Percentiles rank a stretch among this genome's conserved stretches.
Conservation (phyloP, 2,329 filamentous ascomycete species). For the Fusarium papillatum region DNA sequence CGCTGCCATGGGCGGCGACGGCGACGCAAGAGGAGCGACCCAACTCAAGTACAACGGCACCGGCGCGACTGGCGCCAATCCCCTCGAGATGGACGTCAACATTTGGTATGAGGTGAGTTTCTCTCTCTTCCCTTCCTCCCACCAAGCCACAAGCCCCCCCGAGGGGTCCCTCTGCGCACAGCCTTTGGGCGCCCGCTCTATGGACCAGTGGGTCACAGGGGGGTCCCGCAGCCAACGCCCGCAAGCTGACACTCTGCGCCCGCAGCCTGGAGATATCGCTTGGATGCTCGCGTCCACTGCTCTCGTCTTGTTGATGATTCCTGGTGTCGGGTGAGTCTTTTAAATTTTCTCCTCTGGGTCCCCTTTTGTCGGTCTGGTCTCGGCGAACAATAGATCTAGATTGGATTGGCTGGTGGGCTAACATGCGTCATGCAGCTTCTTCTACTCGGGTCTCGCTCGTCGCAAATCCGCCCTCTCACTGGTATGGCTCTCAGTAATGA, state of each 20-base stretch:
- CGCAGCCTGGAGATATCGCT: constrained; percentile 81
- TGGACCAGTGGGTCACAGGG: constrained; percentile 27
- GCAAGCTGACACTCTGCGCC: constrained; percentile 46
- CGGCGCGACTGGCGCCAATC: constrained; percentile 75
- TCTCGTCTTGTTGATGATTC: constrained; percentile 92
- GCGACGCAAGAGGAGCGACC: constrained; percentile 59
- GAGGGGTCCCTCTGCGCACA: neutral
- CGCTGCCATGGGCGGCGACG: constrained; percentile 44
- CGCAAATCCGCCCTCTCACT: constrained; percentile 91
- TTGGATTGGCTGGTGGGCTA: constrained; percentile 2
- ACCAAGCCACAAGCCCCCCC: neutral
- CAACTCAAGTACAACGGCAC: constrained; percentile 74
- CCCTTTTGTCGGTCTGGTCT: neutral
- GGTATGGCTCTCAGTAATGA: constrained; percentile 93
- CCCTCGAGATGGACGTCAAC: constrained; percentile 78
- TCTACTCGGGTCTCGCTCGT: constrained; percentile 91
- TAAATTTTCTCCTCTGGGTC: neutral
- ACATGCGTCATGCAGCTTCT: constrained; percentile 68
- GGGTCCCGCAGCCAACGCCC: constrained; percentile 30
- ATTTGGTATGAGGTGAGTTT: constrained; percentile 79
- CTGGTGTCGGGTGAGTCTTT: constrained; percentile 78
- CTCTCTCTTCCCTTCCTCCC: neutral
- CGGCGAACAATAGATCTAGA: neutral
- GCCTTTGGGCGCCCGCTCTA: neutral
- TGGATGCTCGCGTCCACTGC: constrained; percentile 89